Percentiles rank a stretch among this genome's conserved stretches.
Evolutionary conservation across 257 asterid species (phyloP).

Genomic region (Nicotiana tabacum): DNA sequence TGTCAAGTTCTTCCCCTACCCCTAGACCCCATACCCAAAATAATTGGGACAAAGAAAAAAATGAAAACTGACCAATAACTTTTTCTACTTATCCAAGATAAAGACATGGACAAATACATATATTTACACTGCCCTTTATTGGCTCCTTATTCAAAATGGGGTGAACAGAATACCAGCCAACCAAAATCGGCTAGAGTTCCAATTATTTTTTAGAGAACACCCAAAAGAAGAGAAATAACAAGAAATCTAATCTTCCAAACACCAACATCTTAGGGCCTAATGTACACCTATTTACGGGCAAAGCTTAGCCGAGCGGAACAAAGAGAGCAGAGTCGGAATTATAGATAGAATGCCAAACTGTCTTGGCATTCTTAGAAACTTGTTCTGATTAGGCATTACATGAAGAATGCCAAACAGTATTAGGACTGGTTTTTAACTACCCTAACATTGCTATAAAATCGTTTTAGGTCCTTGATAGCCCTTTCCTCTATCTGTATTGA

Average conservation of each 20-base stretch:
- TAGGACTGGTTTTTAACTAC: conserved; percentile 71
- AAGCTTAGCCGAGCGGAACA: neutral
- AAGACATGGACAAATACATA: neutral
- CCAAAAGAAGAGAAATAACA: neutral
- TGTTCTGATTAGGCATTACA: neutral
- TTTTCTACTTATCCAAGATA: neutral
- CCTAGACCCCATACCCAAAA: neutral
- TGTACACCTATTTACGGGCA: neutral
- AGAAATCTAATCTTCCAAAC: neutral
- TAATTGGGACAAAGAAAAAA: neutral
- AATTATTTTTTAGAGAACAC: neutral
- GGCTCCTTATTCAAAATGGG: neutral
- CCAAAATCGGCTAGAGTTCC: neutral
- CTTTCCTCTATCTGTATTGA: conserved; percentile 90
- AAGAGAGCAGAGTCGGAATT: neutral
- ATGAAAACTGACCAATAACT: neutral
- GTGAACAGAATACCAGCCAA: neutral
- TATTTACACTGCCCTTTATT: neutral
- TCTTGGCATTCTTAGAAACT: neutral
- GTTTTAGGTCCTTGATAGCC: conserved; percentile 90
- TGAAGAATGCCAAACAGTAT: conserved; percentile 1
- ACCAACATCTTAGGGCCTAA: neutral
- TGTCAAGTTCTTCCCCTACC: neutral
- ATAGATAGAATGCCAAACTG: neutral
- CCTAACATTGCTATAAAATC: conserved; percentile 76